Evolutionary conservation across 1,284 basidiomycete species (phyloP), one percentile per base, ranked within the genome.

Genomic region (Ganoderma sp.): DNA sequence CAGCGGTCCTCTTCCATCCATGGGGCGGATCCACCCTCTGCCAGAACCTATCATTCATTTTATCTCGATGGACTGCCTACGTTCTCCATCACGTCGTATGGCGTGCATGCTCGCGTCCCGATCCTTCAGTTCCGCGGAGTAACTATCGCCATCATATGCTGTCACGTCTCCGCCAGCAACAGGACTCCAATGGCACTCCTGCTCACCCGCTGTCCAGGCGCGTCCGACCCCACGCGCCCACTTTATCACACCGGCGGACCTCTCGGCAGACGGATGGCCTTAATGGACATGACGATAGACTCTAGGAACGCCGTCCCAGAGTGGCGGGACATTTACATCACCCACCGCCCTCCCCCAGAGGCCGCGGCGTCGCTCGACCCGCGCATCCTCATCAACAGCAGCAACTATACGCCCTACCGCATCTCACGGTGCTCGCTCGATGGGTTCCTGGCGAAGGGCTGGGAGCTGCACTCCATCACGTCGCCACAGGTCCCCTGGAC

Each of bases 31-130:
- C 25, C 12, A 9, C 28, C 25, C 22, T 32, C 52, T 7, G 12
- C 52, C 15, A 34, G 5, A 56, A 56, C 52, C 25, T 34, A 56
- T 19, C 32, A 34, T 19, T 56, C 52, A 56, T 56, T 56, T 28
- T 28, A 34, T 7, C 52, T 61, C 12, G 59, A 43, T 22, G 59
- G 59, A 28, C 22, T 61, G 15, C 59, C 59, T 15, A 43, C 59
- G 1, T 61, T 61, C 32, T 50, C 61, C 3, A 48, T 61, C 17
- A 61, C 61, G 8, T n/a, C 61, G 17, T 48, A 61, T 9, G 61
- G 61, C 42, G 61, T 61, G 25, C 61, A 61, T 25, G 61, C 61
- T 45, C 61, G 61, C 15, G 45, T 61, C 19, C 61, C 43, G 15
- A 34, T 50, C 43, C 19, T 61, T 14, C 43, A 61, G 25, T 45